Evolutionary conservation across 495 filamentous ascomycete genomes (phyloP), one percentile per base, ranked within the genome.

Genomic region (Ascodesmis nigricans): DNA sequence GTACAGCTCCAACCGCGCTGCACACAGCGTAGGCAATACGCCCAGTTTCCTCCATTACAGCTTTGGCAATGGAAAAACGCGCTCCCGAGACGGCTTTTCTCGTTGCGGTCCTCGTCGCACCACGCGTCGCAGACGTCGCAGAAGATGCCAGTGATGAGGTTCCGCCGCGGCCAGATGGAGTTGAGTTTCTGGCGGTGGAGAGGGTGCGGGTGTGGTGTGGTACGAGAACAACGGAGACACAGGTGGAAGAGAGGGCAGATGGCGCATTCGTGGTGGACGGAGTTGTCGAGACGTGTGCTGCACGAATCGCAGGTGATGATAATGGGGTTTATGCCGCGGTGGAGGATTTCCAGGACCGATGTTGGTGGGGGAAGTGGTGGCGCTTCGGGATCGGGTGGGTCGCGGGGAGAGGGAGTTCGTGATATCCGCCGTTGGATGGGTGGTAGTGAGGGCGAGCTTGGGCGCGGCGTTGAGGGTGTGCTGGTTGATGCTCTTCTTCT

Each of bases 111-210:
- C 10, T 38, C 36, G 15, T 49, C 47, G 21, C 47, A 48, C 37
- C 38, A 50, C 8, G 31, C 30, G 27, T 50, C 47, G 31, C 47
- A 50, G 38, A 45, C 23, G 4, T 45, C 47, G 26, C 47, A 50
- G 34, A 50, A 49, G 2, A 42, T n/a, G n/a, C 47, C 47, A 4
- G 27, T 10, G 18, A 38, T 27, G 2, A 42, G 21, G 8, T 41
- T 28, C 2, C 22, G 36, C 6, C 31, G 35, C 4, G 41, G 41
- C 5, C 35, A 37, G 24, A 26, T 20, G 18, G 23, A 11, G 2
- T 21, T 37, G 1, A 37, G 35, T 37, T 30, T 29, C 21, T 37
- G 35, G n/a, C 35, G 35, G 23, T 10, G 11, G 5, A 37, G 26
- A 2, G 13, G 3, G 26, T 37, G 35, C 8, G 2, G 5, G 23